Percentiles rank a stretch among this genome's conserved stretches.
phyloP scores from a whole-genome alignment of 495 filamentous ascomycete genomes.

The Tuber melanosporum region DNA sequence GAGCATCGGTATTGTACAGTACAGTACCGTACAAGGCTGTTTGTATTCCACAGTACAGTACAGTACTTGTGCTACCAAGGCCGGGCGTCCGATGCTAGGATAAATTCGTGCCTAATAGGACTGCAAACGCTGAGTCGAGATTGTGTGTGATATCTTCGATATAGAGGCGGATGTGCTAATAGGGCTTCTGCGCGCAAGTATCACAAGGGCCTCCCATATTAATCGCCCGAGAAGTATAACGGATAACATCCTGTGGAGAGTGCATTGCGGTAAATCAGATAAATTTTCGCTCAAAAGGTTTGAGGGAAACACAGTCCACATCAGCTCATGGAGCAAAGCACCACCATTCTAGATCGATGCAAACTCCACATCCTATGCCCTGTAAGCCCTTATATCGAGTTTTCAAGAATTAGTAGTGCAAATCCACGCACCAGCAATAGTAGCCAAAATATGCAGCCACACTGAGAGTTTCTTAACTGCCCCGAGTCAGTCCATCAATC shows the following conservation, averaged over 20 bases:
- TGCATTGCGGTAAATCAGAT: neutral
- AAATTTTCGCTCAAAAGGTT: neutral
- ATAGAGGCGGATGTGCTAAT: neutral
- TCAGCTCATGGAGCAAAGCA: neutral
- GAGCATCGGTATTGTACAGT: neutral
- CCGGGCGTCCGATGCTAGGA: neutral
- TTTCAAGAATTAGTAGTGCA: neutral
- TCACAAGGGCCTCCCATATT: neutral
- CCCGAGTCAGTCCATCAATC: neutral
- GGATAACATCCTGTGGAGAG: neutral
- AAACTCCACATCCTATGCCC: neutral
- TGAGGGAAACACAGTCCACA: neutral
- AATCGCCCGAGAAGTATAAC: neutral
- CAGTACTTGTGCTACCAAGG: neutral
- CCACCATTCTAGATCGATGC: neutral
- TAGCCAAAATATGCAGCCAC: neutral
- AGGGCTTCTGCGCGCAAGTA: neutral
- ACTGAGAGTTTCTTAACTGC: neutral
- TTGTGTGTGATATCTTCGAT: neutral
- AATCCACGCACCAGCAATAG: neutral
- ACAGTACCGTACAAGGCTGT: neutral
- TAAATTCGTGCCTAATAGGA: neutral
- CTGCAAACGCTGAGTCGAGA: neutral
- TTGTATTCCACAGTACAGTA: conserved; percentile 2
- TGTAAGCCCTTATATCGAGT: neutral